Percentiles rank a stretch among this genome's conserved stretches.
Conservation (phyloP, 306 rosid genomes). For the Mucuna pruriens region DNA sequence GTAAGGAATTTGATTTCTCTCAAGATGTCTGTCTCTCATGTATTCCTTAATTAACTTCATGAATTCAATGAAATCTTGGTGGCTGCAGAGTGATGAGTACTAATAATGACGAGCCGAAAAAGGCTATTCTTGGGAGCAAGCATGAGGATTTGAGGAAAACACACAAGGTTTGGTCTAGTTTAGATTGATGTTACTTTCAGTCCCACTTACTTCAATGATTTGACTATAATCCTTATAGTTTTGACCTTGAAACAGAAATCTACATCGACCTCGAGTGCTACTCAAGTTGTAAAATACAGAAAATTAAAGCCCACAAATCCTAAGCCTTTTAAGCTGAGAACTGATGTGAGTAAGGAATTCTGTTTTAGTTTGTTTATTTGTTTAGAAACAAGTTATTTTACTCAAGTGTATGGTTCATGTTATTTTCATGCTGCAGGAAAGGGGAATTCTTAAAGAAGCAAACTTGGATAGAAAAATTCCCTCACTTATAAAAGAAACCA, state of each 20-base stretch:
- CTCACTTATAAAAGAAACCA: conserved; percentile 59
- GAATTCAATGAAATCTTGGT: conserved; percentile 1
- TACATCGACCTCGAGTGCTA: conserved; percentile 34
- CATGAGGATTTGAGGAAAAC: conserved; percentile 48
- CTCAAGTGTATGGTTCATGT: conserved; percentile 22
- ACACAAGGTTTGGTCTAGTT: conserved; percentile 55
- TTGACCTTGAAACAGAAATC: conserved; percentile 57
- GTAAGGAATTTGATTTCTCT: conserved; percentile 43
- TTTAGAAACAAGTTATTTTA: not conserved
- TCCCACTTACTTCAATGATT: not conserved
- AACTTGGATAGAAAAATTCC: conserved; percentile 64
- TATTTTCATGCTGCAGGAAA: conserved; percentile 63
- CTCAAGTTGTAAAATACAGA: conserved; percentile 69
- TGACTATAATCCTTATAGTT: conserved; percentile 5
- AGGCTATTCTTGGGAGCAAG: conserved; percentile 53
- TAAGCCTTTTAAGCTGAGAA: conserved; percentile 93
- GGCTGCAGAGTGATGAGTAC: conserved; percentile 50
- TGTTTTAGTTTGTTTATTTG: conserved; percentile 28
- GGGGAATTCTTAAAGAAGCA: conserved; percentile 90
- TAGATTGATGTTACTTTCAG: conserved; percentile 9
- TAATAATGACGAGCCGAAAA: conserved; percentile 25
- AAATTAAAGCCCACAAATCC: conserved; percentile 88
- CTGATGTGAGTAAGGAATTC: conserved; percentile 68
- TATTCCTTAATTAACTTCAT: conserved; percentile 26
- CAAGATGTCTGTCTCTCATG: not conserved